phyloP scores from a whole-genome alignment of 805 yeast species.

The Zygotorulaspora florentina region DNA sequence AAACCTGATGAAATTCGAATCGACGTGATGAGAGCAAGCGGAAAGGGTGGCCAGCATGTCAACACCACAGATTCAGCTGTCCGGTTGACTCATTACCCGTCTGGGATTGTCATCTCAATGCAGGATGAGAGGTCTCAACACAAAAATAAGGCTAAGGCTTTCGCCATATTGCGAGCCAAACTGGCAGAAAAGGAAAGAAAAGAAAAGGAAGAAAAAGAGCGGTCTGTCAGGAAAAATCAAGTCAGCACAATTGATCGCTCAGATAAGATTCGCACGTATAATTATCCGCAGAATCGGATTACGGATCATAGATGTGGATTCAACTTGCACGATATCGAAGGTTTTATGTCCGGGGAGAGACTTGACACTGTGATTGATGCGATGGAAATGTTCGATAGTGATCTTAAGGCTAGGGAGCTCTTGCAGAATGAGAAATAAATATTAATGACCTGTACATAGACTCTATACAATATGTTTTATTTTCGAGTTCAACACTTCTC shows the following conservation, averaged over 20 bases:
- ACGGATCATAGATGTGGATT: slow-evolving; percentile 91
- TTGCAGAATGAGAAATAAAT: slow-evolving; percentile 13
- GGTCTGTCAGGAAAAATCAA: slow-evolving; percentile 68
- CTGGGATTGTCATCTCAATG: slow-evolving; percentile 83
- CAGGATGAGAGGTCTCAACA: slow-evolving; percentile 97
- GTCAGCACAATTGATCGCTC: slow-evolving; percentile 86
- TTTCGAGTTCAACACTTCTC: too few relatives aligned
- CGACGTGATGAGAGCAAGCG: slow-evolving; percentile 96
- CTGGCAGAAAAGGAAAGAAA: slow-evolving; percentile 75
- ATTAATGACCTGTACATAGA: slow-evolving; percentile 1
- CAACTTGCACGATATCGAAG: slow-evolving; percentile 70
- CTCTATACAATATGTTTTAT: too few relatives aligned
- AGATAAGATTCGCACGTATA: slow-evolving; percentile 91
- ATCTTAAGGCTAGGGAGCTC: slow-evolving; percentile 41
- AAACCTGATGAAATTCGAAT: slow-evolving; percentile 84
- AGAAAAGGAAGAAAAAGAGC: slow-evolving; percentile 60
- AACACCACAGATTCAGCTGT: slow-evolving; percentile 98
- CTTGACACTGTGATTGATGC: slow-evolving; percentile 54
- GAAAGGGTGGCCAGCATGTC: slow-evolving; percentile 98
- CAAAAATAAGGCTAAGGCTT: slow-evolving; percentile 88
- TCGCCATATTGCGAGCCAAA: slow-evolving; percentile 73
- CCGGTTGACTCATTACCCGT: slow-evolving; percentile 83
- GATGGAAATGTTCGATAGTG: slow-evolving; percentile 45
- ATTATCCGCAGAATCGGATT: slow-evolving; percentile 85
- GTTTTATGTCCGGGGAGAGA: slow-evolving; percentile 56